These are phyloP conservation scores for Nosema bombycis DNA, from an alignment of 371 early-diverging fungal genomes.

Conservation along the genomic window DNA sequence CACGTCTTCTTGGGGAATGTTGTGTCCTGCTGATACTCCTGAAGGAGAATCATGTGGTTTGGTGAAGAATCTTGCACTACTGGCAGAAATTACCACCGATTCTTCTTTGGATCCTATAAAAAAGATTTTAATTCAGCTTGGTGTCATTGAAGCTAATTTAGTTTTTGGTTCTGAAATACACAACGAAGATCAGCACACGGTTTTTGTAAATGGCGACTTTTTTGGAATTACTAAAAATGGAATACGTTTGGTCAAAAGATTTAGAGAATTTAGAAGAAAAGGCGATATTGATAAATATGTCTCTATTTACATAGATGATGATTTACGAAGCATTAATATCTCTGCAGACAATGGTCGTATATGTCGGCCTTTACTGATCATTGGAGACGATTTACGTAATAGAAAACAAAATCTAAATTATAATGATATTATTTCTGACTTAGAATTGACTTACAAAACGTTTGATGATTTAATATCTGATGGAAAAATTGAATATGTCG, in stretches of 20 bases:
- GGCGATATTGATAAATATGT: constrained; percentile 81
- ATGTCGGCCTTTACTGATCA: constrained; percentile 90
- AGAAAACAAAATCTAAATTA: background rate
- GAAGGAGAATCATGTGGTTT: constrained; percentile 99
- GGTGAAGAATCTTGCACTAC: constrained; percentile 93
- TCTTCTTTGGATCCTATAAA: constrained; percentile 71
- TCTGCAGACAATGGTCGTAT: constrained; percentile 94
- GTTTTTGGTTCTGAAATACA: constrained; percentile 76
- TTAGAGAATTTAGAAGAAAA: constrained; percentile 76
- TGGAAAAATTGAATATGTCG: constrained; percentile 92
- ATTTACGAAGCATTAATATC: constrained; percentile 77
- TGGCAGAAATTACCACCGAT: constrained; percentile 96
- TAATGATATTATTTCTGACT: constrained; percentile 7
- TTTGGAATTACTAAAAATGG: constrained; percentile 76
- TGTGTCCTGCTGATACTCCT: constrained; percentile 96
- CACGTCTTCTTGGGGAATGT: constrained; percentile 95
- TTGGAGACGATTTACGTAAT: constrained; percentile 67
- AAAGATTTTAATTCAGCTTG: constrained; percentile 72
- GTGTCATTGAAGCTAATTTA: constrained; percentile 69
- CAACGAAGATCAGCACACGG: constrained; percentile 70
- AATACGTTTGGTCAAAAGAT: constrained; percentile 71
- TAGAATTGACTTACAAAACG: constrained; percentile 64
- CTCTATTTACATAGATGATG: constrained; percentile 77
- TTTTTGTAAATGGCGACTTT: constrained; percentile 81
- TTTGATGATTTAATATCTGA: constrained; percentile 81